Conservation (phyloP, 257 asterid genomes). For the Parsonsia alboflavescens region DNA sequence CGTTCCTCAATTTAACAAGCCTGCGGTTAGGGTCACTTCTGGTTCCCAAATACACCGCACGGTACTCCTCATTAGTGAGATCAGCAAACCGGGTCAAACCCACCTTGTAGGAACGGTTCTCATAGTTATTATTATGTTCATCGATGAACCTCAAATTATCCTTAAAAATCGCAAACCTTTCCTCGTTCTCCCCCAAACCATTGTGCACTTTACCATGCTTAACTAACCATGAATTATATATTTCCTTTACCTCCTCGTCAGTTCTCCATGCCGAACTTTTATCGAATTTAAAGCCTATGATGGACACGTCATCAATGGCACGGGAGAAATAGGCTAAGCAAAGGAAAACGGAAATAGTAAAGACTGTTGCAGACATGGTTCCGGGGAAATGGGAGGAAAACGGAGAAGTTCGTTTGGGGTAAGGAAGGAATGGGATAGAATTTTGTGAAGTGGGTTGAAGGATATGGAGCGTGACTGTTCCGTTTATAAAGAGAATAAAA, state of each 20-base stretch:
- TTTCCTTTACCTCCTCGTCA: constrained; percentile 35
- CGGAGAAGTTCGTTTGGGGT: neutral
- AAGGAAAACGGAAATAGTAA: constrained; percentile 29
- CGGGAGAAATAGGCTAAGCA: constrained; percentile 29
- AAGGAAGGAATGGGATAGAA: neutral
- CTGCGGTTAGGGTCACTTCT: constrained; percentile 52
- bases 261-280: constrained; percentile 13
- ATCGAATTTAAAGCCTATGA: constrained; percentile 14
- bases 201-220: constrained; percentile 61
- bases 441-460: constrained; percentile 1
- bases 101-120: constrained; percentile 50
- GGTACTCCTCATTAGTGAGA: constrained; percentile 59
- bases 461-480: neutral
- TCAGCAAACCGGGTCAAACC: constrained; percentile 79
- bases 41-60: constrained; percentile 52
- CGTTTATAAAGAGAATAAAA: constrained; percentile 6
- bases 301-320: constrained; percentile 25
- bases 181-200: constrained; percentile 53
- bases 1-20: constrained; percentile 42
- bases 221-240: constrained; percentile 55
- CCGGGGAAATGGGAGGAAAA: neutral
- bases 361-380: constrained; percentile 40
- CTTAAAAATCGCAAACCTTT: constrained; percentile 56
- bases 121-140: constrained; percentile 50
- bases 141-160: constrained; percentile 62